Evolutionary conservation across 208 protist species (phyloP).

Genomic region (Acanthamoeba triangularis): DNA sequence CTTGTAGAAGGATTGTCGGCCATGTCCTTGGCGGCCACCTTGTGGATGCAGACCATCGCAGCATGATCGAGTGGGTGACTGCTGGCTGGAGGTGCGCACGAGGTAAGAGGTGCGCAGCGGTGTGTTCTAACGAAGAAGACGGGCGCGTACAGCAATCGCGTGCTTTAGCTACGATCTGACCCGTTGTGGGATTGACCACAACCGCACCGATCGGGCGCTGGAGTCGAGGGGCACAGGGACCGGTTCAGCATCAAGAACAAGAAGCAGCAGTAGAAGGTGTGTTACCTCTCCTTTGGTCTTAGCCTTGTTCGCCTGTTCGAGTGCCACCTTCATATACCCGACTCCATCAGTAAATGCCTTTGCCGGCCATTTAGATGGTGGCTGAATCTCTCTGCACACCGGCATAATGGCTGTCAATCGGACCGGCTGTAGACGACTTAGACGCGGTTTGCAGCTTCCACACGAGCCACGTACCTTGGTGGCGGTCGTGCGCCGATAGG

Average conservation of each 20-base stretch:
- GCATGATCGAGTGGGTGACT: conserved; percentile 46
- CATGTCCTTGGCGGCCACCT: conserved; percentile 29
- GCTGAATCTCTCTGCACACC: background rate
- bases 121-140: background rate
- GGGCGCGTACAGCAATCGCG: background rate
- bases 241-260: too few relatives aligned
- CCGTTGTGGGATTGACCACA: conserved; percentile 46
- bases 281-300: conserved; percentile 30
- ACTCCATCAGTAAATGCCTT: background rate
- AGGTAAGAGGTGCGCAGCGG: background rate
- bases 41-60: conserved; percentile 62
- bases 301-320: conserved; percentile 1
- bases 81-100: background rate
- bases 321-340: background rate
- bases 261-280: too few relatives aligned
- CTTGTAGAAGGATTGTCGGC: conserved; percentile 15
- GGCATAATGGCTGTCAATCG: background rate
- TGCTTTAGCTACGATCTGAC: background rate
- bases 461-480: background rate
- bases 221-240: background rate
- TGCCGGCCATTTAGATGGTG: background rate
- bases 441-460: background rate
- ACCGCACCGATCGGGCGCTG: conserved; percentile 54
- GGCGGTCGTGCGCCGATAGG: conserved; percentile 37
- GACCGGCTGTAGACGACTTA: background rate